Evolutionary conservation across 116 monocot genomes (phyloP), one percentile per base, ranked within the genome.

Genomic region (Phalaenopsis hybrid): DNA sequence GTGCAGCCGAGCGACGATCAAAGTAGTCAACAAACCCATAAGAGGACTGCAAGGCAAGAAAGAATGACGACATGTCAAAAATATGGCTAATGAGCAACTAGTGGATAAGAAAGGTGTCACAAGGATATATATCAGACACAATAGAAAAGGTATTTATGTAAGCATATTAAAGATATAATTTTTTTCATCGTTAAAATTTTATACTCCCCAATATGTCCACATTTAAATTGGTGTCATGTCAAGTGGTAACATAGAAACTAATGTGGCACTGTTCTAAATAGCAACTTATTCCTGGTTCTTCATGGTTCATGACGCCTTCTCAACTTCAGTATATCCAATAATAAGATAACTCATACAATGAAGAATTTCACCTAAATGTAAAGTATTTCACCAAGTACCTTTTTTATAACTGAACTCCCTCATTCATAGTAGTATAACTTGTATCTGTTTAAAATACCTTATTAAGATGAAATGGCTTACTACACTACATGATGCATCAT

Each of bases 21-120:
- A 85, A 92, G 48, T 94, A 96, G 73, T 96, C 94, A 85, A 94
- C 85, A 88, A 94, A 96, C 23, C 96, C 94, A 88, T 89, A 96
- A 43, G 96, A 93, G 73, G 96, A 94, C 94, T 96, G 93, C 80
- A 90, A 55, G 37, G 70, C 44, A 45, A 17, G 6, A 79, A 82
- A 75, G 5, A 74, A 31, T 25, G 48, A 48, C 48, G 6, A 28
- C 55, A 75, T 45, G 41, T 44, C 18, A 82, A 82, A 18, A 78
- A 1, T 17, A 57, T 18, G 44, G 70, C 9, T n/a, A 13, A 70
- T 7, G 33, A 70, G 41, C 17, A 77, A 43, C 21, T 21, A n/a
- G 12, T 67, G 28, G 67, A 67, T 67, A 67, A 67, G 25, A 67
- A 28, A 67, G 28, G 67, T 28, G 15, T 1, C 1, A 55, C 55